Evolutionary conservation across 2,329 filamentous ascomycete genomes (phyloP), one percentile per base, ranked within the genome.

Genomic region (Furcasterigmium furcatum): DNA sequence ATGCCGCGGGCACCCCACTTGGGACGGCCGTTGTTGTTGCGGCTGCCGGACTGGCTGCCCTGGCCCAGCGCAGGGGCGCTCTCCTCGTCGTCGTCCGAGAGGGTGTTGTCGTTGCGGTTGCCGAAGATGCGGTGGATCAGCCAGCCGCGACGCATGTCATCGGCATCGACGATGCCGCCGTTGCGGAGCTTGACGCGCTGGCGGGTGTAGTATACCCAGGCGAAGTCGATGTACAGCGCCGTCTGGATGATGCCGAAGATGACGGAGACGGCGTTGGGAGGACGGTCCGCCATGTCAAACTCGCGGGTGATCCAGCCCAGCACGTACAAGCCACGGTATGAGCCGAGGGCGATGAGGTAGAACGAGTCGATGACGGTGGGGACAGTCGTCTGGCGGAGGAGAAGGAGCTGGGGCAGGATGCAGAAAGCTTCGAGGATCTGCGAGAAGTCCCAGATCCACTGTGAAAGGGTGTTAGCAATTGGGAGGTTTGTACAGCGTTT

Each of bases 311-410:
- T 85, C 92, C 92, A 97, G 65, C 96, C 96, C 40, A 96, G 66
- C 49, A 95, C 85, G 68, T 97, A 96, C 50, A 96, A 80, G 41
- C 76, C 88, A 46, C 92, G 88, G 70, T 96, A 97, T 12, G 85
- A 85, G 29, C 91, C 92, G 2, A 96, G 80, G 1, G 90, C 84
- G 41, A 94, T 74, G 45, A 97, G 87, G 67, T 97, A 97, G 70
- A 88, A 96, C n/a, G 89, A 95, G 64, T 96, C 89, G 68, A 97
- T 91, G 39, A 96, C 92, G 41, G 92, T 97, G 0, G 92, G 92
- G 0, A 96, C 90, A 21, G 85, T 91, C n/a, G 92, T 96, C 66
- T 96, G 91, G 48, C 92, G 88, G 13, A 97, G 82, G 36, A 96
- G 84, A 6, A 96, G 80, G 2, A 97, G 84, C 64, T 97, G 92